Evolutionary conservation across 768 basidiomycete genomes (phyloP).

Genomic region (Leccinum imitatum): DNA sequence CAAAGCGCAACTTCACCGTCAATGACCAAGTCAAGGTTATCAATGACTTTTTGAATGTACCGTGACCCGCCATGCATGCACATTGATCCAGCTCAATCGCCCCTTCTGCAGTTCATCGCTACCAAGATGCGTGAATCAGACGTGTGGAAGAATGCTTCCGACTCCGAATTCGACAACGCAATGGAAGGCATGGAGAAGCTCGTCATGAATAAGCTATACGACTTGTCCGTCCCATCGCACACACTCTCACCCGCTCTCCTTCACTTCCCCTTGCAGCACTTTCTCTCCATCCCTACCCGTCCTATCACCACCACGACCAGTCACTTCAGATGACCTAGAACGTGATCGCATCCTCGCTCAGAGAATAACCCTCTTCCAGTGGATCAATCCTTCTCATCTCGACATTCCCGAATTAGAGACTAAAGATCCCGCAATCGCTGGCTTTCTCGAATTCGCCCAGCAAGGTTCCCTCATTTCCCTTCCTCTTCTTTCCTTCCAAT

Average conservation of each 20-base stretch:
- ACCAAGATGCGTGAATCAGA: slow-evolving; percentile 83
- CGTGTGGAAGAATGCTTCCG: slow-evolving; percentile 75
- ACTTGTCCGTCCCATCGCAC: slow-evolving; percentile 65
- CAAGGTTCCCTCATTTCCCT: slow-evolving; percentile 58
- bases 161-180: slow-evolving; percentile 91
- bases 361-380: slow-evolving; percentile 72
- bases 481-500: neutral
- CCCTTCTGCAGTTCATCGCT: slow-evolving; percentile 73
- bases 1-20: slow-evolving; percentile 88
- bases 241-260: slow-evolving; percentile 1
- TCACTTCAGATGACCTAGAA: slow-evolving; percentile 96
- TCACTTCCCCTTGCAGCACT: slow-evolving; percentile 53
- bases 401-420: slow-evolving; percentile 82
- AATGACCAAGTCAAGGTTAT: slow-evolving; percentile 95
- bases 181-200: slow-evolving; percentile 99
- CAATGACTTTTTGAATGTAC: slow-evolving; percentile 85
- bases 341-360: slow-evolving; percentile 85
- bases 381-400: slow-evolving; percentile 86
- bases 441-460: slow-evolving; percentile 86
- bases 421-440: slow-evolving; percentile 45
- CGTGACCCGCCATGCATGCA: neutral
- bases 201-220: slow-evolving; percentile 97
- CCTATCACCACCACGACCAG: slow-evolving; percentile 64
- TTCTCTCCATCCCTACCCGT: slow-evolving; percentile 84
- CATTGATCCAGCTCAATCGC: slow-evolving; percentile 12